Evolutionary conservation across 2,329 filamentous ascomycete genomes (phyloP), one percentile per base, ranked within the genome.

Genomic region (Penicillium nordicum): DNA sequence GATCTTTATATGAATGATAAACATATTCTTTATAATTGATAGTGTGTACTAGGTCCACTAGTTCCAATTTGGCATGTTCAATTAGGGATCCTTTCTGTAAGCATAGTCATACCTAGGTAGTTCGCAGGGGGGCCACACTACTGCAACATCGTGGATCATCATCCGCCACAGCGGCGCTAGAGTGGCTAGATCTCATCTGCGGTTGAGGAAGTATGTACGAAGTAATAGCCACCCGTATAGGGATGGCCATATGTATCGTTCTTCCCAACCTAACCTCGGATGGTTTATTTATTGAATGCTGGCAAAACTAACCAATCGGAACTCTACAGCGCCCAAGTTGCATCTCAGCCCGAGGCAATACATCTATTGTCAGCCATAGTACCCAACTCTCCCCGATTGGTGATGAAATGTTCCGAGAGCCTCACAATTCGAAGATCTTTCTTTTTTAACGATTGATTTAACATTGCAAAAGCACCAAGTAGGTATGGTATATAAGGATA

Each of bases 301-400:
- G 10, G 9, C 21, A 10, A 34, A 36, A 12, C 9, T 21, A 29
- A 9, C 52, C 45, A 55, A 55, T 55, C 52, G 52, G 52, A 55
- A 18, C 23, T 42, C 8, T 48, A 40, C 12, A 49, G 43, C 37
- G 45, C 21, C 16, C 52, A 16, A 36, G n/a, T 21, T 50, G 8
- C 25, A 50, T 42, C 46, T 50, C 32, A 50, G 46, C 29, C 52
- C 32, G 52, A 55, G 46, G 46, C 51, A 50, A 54, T 41, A 32
- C 21, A 18, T 36, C 29, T 12, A 41, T 25, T 36, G 10, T 36
- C 37, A 54, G 45, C 38, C 52, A 55, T 30, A 29, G 30, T 8
- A n/a, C 30, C 27, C 7, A 37, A 42, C 52, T 38, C 5, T 12
- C 23, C 23, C 23, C 25, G 32, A 47, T 52, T 47, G 50, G 41